Evolutionary conservation across 805 yeast species (phyloP), one percentile per base, ranked within the genome.

Genomic region (Candida pini): DNA sequence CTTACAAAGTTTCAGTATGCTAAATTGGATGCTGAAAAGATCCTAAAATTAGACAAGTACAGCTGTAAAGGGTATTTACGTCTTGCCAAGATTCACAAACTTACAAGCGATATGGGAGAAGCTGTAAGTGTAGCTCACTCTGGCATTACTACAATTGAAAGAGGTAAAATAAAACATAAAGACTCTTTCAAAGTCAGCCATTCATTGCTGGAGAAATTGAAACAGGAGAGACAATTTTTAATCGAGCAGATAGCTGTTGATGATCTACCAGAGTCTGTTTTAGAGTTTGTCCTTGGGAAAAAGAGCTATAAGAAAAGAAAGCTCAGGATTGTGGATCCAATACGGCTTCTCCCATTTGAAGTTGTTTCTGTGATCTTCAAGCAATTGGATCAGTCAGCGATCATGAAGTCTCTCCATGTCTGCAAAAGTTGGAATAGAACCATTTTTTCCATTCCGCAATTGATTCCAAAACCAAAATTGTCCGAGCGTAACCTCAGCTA

Each of bases 1-100:
- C 40, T 71, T 33, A 49, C 51, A 4, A 47, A 55, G 12, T 31
- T 52, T 4, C 48, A 45, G 0, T 41, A 44, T 8, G 71, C 76
- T 0, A 51, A 62, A 19, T 38, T 41, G 18, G 76, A 71, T 36
- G 68, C 68, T 0, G 44, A 54, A 20, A 42, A 35, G 23, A 42
- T 69, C 28, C 46, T 66, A 4, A 39, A 40, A 10, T 14, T 60
- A 3, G 73, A 70, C 23, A 76, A 76, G 0, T 44, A 64, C 18
- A 59, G 69, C 13, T 68, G 73, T 48, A 72, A 70, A 47, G 76
- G 75, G 1, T 71, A 72, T 41, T 51, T 73, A 24, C 45, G 79
- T 23, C 49, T 54, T 4, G 63, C 67, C 3, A 73, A 71, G 43
- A 40, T 70, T 3, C 46, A 60, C 16, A 10, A 40, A 17, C 34